Conservation (phyloP, 2,329 filamentous ascomycete species). For the Penicillium sp. region DNA sequence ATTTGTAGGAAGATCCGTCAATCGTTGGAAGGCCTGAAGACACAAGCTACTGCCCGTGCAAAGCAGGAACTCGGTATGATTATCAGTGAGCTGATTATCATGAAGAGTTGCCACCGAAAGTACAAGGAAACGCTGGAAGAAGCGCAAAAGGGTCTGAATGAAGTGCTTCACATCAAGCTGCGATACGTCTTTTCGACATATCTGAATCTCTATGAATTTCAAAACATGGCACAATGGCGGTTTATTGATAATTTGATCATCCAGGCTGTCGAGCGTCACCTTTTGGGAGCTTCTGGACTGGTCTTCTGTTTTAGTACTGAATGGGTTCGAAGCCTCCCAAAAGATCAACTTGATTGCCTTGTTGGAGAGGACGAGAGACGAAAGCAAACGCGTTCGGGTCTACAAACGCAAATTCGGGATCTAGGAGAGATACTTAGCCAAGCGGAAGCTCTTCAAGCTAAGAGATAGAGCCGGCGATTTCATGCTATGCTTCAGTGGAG, state of each 20-base stretch:
- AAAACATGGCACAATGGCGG: background rate
- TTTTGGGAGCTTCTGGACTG: background rate
- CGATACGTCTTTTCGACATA: background rate
- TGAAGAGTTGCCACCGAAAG: background rate
- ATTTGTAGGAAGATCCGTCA: background rate
- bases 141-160: rapidly evolving
- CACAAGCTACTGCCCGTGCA: background rate
- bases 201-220: background rate
- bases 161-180: background rate
- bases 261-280: background rate
- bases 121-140: background rate
- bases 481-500: too few relatives aligned
- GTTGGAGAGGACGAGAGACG: background rate
- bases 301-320: background rate
- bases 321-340: background rate
- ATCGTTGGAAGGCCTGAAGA: background rate
- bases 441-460: background rate
- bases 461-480: background rate
- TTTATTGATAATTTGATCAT: background rate
- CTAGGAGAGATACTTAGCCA: background rate
- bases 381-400: background rate
- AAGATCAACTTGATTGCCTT: background rate
- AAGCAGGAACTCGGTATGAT: background rate
- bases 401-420: background rate
- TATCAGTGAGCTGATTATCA: background rate